phyloP scores from a whole-genome alignment of 2,329 filamentous ascomycete species.

The Claviceps fusiformis region DNA sequence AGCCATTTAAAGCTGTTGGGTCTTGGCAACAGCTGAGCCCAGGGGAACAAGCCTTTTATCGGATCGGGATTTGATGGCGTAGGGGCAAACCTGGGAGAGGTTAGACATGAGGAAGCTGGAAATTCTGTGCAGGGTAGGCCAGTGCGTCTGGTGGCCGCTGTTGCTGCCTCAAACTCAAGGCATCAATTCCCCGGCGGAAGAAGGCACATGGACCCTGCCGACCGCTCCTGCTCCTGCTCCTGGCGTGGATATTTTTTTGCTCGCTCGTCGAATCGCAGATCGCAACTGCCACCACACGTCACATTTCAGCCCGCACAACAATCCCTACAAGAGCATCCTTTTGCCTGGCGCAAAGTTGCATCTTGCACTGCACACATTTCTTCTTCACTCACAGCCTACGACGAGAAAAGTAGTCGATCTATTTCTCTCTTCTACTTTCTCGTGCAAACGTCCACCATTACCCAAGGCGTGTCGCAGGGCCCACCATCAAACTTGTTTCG shows the following conservation, averaged over 20 bases:
- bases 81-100: too few species aligned
- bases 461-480: background rate
- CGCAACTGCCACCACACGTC: slow-evolving; percentile 9
- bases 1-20: too few species aligned
- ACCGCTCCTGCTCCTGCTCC: slow-evolving; percentile 2
- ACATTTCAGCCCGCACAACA: slow-evolving; percentile 8
- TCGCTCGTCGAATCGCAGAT: slow-evolving; percentile 1
- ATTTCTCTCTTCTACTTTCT: slow-evolving; percentile 8
- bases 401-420: slow-evolving; percentile 15
- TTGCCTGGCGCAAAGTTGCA: slow-evolving; percentile 28
- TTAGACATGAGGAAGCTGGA: too few species aligned
- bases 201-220: background rate
- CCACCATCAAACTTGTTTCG: slow-evolving; percentile 4
- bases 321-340: slow-evolving; percentile 9
- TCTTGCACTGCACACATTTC: slow-evolving; percentile 1
- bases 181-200: background rate
- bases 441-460: slow-evolving; percentile 5
- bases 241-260: background rate
- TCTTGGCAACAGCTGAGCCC: too few species aligned
- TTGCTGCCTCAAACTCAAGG: background rate
- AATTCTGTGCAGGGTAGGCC: background rate
- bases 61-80: too few species aligned
- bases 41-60: too few species aligned
- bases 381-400: slow-evolving; percentile 12
- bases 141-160: background rate